Percentiles rank a stretch among this genome's conserved stretches.
Conservation (phyloP, 495 filamentous ascomycete genomes). For the Aspergillus campestris region DNA sequence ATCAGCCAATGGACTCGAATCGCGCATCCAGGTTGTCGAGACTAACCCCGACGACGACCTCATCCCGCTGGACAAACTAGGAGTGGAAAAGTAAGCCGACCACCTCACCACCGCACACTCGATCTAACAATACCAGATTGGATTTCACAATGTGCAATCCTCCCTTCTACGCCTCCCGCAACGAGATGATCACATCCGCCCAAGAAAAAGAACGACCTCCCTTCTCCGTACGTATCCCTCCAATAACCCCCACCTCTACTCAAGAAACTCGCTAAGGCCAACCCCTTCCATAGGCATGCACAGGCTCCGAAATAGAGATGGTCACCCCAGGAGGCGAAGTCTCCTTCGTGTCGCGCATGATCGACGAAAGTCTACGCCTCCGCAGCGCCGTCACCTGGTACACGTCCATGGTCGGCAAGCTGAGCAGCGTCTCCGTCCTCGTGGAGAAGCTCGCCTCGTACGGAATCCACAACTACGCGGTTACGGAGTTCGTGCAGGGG, state of each 20-base stretch:
- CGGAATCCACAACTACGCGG: conserved; percentile 68
- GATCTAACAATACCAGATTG: conserved; percentile 33
- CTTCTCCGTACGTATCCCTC: conserved; percentile 39
- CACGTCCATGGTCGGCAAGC: conserved; percentile 83
- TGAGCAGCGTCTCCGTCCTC: conserved; percentile 58
- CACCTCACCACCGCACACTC: background rate
- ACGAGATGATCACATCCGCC: conserved; percentile 59
- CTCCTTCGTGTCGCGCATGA: conserved; percentile 65
- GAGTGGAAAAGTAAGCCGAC: conserved; percentile 36
- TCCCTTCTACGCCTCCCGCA: conserved; percentile 74
- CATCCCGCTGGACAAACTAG: conserved; percentile 46
- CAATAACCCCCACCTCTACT: background rate
- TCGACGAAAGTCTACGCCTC: conserved; percentile 61
- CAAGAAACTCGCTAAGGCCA: conserved; percentile 1
- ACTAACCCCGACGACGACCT: conserved; percentile 45
- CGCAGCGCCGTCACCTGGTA: conserved; percentile 69
- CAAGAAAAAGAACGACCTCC: conserved; percentile 58
- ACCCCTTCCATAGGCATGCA: conserved; percentile 57
- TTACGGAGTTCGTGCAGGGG: conserved; percentile 74
- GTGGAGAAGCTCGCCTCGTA: conserved; percentile 51
- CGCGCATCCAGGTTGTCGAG: conserved; percentile 55
- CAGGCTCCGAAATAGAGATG: conserved; percentile 79
- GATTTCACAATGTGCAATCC: conserved; percentile 95
- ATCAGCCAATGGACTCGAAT: conserved; percentile 49
- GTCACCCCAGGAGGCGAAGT: conserved; percentile 78